Evolutionary conservation across 1,139 yeast genomes (phyloP).

Genomic region (Candida sp.): DNA sequence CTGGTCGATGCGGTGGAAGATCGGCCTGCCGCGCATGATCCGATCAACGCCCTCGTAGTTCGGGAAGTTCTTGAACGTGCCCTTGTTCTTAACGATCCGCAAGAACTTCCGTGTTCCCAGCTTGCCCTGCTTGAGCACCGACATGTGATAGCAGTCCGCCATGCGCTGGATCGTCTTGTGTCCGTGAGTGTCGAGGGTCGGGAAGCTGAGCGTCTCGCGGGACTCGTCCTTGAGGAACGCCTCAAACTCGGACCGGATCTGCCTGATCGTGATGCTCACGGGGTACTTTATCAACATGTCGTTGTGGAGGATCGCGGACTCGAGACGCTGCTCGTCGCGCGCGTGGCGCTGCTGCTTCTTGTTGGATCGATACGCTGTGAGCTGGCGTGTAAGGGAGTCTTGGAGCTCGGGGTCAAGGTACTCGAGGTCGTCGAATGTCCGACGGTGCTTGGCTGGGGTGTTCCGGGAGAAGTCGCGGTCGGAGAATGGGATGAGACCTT

Average conservation of each 20-base stretch:
- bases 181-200: conserved; percentile 88
- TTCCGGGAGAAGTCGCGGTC: conserved; percentile 32
- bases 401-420: conserved; percentile 54
- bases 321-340: conserved; percentile 24
- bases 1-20: conserved; percentile 67
- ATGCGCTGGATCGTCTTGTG: conserved; percentile 65
- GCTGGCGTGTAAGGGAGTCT: conserved; percentile 56
- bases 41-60: conserved; percentile 54
- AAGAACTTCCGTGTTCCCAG: conserved; percentile 56
- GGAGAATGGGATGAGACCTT: conserved; percentile 13
- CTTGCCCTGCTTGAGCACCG: conserved; percentile 55
- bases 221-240: conserved; percentile 53
- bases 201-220: conserved; percentile 66
- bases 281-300: conserved; percentile 71
- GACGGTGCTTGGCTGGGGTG: conserved; percentile 60
- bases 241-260: conserved; percentile 71
- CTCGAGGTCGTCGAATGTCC: conserved; percentile 54
- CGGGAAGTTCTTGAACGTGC: conserved; percentile 58
- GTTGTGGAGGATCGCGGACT: conserved; percentile 30
- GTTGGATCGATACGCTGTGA: conserved; percentile 47
- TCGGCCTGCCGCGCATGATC: conserved; percentile 60
- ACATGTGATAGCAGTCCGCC: conserved; percentile 63
- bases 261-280: conserved; percentile 64
- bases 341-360: conserved; percentile 45
- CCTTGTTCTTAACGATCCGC: conserved; percentile 57